These are phyloP conservation scores for Nemania sp. DNA, from an alignment of 2,329 filamentous ascomycete species.

Conservation along the genomic window DNA sequence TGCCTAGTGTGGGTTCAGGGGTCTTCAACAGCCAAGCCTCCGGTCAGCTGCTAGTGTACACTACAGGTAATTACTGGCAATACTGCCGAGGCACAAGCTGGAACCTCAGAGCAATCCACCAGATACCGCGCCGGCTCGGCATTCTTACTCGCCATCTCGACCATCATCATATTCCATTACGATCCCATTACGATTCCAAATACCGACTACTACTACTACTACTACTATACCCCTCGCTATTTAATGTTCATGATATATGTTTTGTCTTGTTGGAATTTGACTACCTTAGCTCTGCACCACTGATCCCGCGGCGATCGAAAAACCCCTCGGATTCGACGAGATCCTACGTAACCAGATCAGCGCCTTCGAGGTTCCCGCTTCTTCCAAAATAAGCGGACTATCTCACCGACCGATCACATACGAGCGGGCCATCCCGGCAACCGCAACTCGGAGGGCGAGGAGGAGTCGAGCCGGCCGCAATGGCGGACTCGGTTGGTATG, in stretches of 20 bases:
- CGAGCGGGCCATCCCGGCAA: not conserved
- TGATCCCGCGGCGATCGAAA: slow-evolving; percentile 12
- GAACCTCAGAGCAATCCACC: no score
- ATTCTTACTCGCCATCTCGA: no score
- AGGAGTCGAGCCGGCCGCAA: slow-evolving; percentile 37
- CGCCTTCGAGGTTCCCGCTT: not conserved
- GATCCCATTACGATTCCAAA: no score
- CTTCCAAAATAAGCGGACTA: not conserved
- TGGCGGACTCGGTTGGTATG: slow-evolving; percentile 60
- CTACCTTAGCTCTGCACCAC: no score
- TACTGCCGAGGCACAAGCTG: no score
- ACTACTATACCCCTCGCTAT: not conserved
- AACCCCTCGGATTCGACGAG: not conserved
- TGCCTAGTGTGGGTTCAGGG: no score
- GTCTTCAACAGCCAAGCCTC: not conserved
- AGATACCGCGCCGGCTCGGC: not conserved
- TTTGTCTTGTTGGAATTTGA: slow-evolving; percentile 3
- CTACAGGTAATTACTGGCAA: no score
- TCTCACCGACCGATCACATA: not conserved
- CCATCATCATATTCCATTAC: not conserved
- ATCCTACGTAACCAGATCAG: not conserved
- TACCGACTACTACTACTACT: not conserved
- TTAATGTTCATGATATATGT: slow-evolving; percentile 3
- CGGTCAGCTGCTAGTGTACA: not conserved
- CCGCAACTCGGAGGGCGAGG: slow-evolving; percentile 11